Base-by-base conservation (phyloP, 192 early-diverging fungal species). In the Haplosporangium gracile region DNA sequence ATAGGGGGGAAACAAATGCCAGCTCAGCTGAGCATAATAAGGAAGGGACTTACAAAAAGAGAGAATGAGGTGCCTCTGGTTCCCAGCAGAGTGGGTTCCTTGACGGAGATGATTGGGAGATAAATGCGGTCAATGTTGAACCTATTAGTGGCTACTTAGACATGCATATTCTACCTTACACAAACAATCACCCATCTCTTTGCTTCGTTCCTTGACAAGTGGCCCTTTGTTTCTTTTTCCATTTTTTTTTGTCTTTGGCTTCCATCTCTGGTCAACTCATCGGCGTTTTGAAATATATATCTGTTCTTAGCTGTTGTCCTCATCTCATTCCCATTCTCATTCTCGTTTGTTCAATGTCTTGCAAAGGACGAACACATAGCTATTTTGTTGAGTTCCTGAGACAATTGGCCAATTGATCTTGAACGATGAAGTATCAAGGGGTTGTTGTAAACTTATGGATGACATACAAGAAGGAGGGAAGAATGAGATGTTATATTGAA, bases 121-220 rank as follows among this genome's bases (percentile, higher is more conserved):
- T 65, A 65, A 65, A 32, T 29, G n/a, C 11, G 9, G 60, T 10
- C 26, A 32, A 26, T 32, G 3, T 65, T 13, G 24, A n/a, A 9
- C 26, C 3, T 29, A 29, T 2, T 32, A 15, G 60, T n/a, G n/a
- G 60, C 26, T 26, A 63, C 29, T 9, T 60, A n/a, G 2, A 26
- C 22, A n/a, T 26, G 24, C 1, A 24, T 60, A 26, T 24, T 2
- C 22, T 6, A 60, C 51, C 22, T n/a, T 26, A 26, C 13, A 29
- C 57, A 29, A n/a, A n/a, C n/a, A 60, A 60, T 60, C n/a, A n/a
- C 57, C 57, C 57, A n/a, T n/a, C 57, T 60, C n/a, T 26, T n/a
- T 26, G 0, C 26, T 32, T 65, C 26, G 24, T 34, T 65, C 29
- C 26, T 65, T 32, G 10, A 9, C 60, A 65, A 65, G 60, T 0